Conservation (phyloP, 768 basidiomycete genomes). For the Pulveroboletus sp. region DNA sequence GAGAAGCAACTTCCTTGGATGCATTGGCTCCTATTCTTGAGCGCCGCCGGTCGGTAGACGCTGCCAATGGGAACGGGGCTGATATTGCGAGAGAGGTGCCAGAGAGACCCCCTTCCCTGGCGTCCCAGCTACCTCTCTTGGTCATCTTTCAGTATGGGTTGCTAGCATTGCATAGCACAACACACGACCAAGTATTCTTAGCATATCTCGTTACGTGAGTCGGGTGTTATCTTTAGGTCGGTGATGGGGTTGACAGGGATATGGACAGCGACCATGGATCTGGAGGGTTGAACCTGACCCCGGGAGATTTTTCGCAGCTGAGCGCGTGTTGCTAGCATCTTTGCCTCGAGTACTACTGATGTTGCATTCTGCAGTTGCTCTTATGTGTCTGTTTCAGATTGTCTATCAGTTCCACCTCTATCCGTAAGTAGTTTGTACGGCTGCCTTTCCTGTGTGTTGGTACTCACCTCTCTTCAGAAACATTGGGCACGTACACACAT, state of each 20-base stretch:
- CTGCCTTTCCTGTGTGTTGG: not conserved
- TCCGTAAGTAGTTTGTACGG: constrained; percentile 51
- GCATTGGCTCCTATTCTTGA: constrained; percentile 53
- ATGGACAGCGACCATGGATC: constrained; percentile 62
- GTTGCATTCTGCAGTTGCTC: constrained; percentile 52
- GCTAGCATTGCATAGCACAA: constrained; percentile 82
- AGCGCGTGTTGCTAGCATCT: constrained; percentile 43
- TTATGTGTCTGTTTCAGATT: constrained; percentile 94
- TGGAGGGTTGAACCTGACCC: constrained; percentile 89
- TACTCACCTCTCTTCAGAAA: constrained; percentile 38
- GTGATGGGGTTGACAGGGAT: not conserved
- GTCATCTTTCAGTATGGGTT: constrained; percentile 90
- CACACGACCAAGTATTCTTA: constrained; percentile 88
- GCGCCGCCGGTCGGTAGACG: constrained; percentile 33
- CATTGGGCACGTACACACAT: constrained; percentile 46
- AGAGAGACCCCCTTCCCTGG: constrained; percentile 60
- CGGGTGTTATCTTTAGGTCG: not conserved
- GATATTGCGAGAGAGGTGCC: constrained; percentile 36
- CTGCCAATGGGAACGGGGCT: constrained; percentile 13
- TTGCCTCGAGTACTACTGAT: constrained; percentile 3
- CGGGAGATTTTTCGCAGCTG: constrained; percentile 88
- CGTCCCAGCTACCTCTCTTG: constrained; percentile 71
- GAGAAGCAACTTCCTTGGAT: constrained; percentile 35
- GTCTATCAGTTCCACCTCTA: constrained; percentile 89
- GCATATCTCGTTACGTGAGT: constrained; percentile 68